These are phyloP conservation scores for Penicillium odoratum DNA, from an alignment of 495 filamentous ascomycete genomes.

Conservation along the genomic window DNA sequence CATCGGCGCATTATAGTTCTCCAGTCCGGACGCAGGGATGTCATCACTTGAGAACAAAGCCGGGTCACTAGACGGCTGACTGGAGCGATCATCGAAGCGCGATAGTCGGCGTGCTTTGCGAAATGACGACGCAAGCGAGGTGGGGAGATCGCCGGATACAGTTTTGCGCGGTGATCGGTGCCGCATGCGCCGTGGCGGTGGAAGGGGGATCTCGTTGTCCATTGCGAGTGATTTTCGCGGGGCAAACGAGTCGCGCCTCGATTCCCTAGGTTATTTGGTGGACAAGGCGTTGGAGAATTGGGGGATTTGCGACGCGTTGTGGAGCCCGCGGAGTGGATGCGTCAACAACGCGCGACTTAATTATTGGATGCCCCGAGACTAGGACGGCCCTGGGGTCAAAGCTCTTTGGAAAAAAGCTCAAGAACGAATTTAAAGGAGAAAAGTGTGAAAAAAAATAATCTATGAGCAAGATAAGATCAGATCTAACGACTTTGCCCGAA, in stretches of 20 bases:
- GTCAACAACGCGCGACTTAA: conserved; percentile 24
- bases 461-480: conserved; percentile 27
- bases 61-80: conserved; percentile 67
- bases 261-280: conserved; percentile 6
- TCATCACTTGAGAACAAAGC: conserved; percentile 80
- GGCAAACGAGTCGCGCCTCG: neutral
- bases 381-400: too few relatives aligned
- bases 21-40: conserved; percentile 63
- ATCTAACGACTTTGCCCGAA: conserved; percentile 20
- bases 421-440: neutral
- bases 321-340: conserved; percentile 2
- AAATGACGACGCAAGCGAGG: conserved; percentile 25
- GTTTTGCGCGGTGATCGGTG: conserved; percentile 36
- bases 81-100: conserved; percentile 44
- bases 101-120: conserved; percentile 35
- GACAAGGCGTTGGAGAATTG: conserved; percentile 23
- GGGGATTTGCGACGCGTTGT: conserved; percentile 7
- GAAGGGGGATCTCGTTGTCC: conserved; percentile 47
- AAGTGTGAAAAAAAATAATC: neutral
- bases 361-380: neutral
- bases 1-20: conserved; percentile 60
- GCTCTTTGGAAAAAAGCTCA: too few relatives aligned
- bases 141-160: conserved; percentile 10
- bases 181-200: conserved; percentile 43
- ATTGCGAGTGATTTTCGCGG: conserved; percentile 23